Evolutionary conservation across 345 rosid species (phyloP).

Genomic region (Populus ilicifolia): DNA sequence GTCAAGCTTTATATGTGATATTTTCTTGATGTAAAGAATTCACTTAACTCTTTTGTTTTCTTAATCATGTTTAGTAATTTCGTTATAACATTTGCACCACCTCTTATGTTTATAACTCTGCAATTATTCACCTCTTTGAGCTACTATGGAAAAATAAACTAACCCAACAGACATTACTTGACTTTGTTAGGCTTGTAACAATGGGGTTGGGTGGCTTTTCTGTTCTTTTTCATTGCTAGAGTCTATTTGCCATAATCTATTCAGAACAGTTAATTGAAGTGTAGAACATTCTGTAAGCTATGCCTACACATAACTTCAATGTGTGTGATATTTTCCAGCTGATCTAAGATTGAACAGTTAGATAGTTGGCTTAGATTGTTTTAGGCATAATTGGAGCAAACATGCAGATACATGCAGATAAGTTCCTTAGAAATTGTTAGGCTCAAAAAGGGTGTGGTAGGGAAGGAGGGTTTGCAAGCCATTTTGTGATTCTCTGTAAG

Average conservation of each 20-base stretch:
- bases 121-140: not conserved
- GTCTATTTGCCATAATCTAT: not conserved
- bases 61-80: not conserved
- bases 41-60: not conserved
- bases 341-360: not conserved
- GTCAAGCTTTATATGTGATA: conserved; percentile 22
- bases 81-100: not conserved
- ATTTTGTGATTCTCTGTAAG: not conserved
- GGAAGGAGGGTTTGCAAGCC: not conserved
- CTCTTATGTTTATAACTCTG: not conserved
- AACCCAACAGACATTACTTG: not conserved
- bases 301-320: not conserved
- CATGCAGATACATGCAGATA: no score
- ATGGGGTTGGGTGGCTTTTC: not conserved
- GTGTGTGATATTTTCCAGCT: not conserved
- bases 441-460: not conserved
- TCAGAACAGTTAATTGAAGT: not conserved
- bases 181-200: not conserved
- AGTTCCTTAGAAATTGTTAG: not conserved
- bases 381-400: not conserved
- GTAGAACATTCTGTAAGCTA: not conserved
- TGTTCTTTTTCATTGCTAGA: not conserved
- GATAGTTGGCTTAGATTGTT: not conserved
- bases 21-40: not conserved
- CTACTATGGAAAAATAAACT: not conserved